Base-by-base conservation (phyloP, 2,329 filamentous ascomycete genomes). In the Sphaerostilbella broomeana region DNA sequence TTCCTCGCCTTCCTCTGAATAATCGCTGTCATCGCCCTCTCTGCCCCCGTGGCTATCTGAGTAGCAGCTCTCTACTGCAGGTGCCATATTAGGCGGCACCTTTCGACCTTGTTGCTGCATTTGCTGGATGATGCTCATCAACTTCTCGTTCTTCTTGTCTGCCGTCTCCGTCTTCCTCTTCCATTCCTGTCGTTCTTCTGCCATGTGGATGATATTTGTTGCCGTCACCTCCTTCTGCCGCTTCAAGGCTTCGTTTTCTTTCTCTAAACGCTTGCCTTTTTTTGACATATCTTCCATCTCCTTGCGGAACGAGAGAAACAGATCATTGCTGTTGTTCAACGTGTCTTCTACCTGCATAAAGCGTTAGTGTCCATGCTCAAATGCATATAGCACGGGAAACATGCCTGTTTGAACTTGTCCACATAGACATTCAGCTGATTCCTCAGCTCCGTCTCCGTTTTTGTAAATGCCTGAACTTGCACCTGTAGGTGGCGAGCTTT, bases 241-340 rank as follows among this genome's bases (percentile, higher is more conserved):
- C 50, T 87, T 94, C 36, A 95, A 75, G 13, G 78, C 83, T 52
- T 92, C 83, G 55, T 98, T 97, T 57, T 98, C 92, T 65, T 95
- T 95, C 62, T 98, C 92, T 38, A 98, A 71, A 18, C 88, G 82
- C 64, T 95, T 95, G 5, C 90, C 95, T 69, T 97, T 97, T 69
- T 95, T 95, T 1, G 89, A 95, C 89, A 97, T 97, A 57, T 97
- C 92, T 65, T 97, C 92, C 89, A 97, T 97, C 65, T 97, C 92
- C 67, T 95, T 95, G 39, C 90, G 79, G 65, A 97, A 97, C 1
- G 92, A 95, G 51, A 95, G 70, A 63, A 97, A 97, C 38, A 97
- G 71, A 60, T 97, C 92, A 68, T 97, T 97, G 64, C 87, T 95
- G 60, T 95, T 97, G 66, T 95, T 97, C 36, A 97, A 75, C 25